Conservation (phyloP, 345 rosid species). For the Passiflora organensis region DNA sequence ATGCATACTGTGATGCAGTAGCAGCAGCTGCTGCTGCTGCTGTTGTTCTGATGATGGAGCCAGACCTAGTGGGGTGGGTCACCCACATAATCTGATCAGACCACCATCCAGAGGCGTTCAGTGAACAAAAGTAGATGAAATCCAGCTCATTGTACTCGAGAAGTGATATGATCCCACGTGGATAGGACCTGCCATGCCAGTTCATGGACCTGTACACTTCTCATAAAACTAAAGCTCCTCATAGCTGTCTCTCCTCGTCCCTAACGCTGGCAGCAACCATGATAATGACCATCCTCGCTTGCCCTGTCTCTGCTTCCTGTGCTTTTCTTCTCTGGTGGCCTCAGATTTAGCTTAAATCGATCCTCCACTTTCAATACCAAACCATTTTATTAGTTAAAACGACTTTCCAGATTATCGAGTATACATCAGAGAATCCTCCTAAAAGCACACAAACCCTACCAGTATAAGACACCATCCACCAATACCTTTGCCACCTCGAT, state of each 20-base stretch:
- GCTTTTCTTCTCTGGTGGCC: too few relatives aligned
- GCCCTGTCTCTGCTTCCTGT: background rate
- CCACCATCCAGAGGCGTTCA: background rate
- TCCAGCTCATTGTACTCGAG: slow-evolving; percentile 37
- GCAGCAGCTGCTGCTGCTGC: background rate
- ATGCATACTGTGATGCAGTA: background rate
- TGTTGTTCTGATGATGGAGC: too few relatives aligned
- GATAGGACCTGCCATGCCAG: slow-evolving; percentile 43
- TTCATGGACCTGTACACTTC: slow-evolving; percentile 30
- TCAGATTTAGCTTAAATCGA: too few relatives aligned
- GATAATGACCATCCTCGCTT: slow-evolving; percentile 12
- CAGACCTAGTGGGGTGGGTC: slow-evolving; percentile 5
- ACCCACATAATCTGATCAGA: background rate
- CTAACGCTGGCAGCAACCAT: slow-evolving; percentile 30
- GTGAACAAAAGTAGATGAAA: slow-evolving; percentile 14
- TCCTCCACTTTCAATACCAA: too few relatives aligned
- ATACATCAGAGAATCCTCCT: too few relatives aligned
- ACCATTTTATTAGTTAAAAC: too few relatives aligned
- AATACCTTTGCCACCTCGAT: too few relatives aligned
- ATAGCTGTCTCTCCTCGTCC: slow-evolving; percentile 40
- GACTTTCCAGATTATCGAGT: too few relatives aligned
- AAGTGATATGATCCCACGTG: slow-evolving; percentile 42
- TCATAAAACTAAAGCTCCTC: slow-evolving; percentile 9
- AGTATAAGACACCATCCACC: too few relatives aligned
- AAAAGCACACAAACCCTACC: too few relatives aligned